Evolutionary conservation across 495 filamentous ascomycete genomes (phyloP).

Genomic region (Daldinia loculata): DNA sequence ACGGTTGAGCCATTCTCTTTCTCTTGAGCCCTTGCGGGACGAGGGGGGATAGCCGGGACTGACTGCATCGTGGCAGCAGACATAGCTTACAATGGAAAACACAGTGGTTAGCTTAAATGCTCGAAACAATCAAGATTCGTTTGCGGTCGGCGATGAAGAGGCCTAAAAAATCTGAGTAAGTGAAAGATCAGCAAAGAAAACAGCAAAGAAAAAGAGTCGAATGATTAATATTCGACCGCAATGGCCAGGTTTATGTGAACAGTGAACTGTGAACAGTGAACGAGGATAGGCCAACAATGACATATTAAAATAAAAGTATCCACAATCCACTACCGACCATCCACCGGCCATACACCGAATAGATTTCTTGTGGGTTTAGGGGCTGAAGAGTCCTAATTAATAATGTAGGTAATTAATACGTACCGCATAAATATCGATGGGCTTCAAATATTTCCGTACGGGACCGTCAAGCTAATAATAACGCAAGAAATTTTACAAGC

Average conservation of each 20-base stretch:
- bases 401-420: conserved; percentile 16
- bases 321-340: conserved; percentile 2
- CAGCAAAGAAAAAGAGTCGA: neutral
- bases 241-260: neutral
- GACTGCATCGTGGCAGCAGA: conserved; percentile 62
- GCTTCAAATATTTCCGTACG: conserved; percentile 11
- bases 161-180: conserved; percentile 21
- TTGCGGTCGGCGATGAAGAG: conserved; percentile 24
- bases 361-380: neutral
- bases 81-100: conserved; percentile 43
- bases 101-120: conserved; percentile 39
- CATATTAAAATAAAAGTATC: conserved; percentile 10
- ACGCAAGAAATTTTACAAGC: conserved; percentile 2
- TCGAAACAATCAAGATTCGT: conserved; percentile 33
- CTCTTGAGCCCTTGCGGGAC: conserved; percentile 62
- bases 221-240: neutral
- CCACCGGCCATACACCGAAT: neutral
- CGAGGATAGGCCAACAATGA: neutral
- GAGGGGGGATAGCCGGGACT: conserved; percentile 68
- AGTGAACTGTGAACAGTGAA: neutral
- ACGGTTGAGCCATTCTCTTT: conserved; percentile 46
- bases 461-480: conserved; percentile 9
- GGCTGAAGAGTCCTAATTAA: conserved; percentile 9
- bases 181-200: conserved; percentile 17
- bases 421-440: conserved; percentile 40